A percentile compares a stretch with the other conserved stretches of the same genome.
Evolutionary conservation across 176 grass and related monocot genomes (phyloP).

Genomic region (Neostapfia colusana): DNA sequence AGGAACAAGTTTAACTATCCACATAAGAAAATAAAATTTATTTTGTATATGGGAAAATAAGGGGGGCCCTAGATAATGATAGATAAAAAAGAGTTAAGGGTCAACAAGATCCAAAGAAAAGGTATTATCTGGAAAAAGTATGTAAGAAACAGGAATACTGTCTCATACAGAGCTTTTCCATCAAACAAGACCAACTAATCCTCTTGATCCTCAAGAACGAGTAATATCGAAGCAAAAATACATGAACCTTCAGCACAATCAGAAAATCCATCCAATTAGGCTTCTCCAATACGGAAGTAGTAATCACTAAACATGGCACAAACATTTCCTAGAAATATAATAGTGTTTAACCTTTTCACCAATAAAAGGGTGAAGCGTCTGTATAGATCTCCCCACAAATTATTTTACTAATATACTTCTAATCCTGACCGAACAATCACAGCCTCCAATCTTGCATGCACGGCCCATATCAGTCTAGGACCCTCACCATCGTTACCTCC

Average conservation of each 20-base stretch:
- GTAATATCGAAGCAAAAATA: background rate
- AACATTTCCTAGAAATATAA: background rate
- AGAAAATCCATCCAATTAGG: background rate
- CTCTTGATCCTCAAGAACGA: background rate
- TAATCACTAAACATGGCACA: background rate
- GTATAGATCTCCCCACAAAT: no score
- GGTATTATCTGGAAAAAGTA: background rate
- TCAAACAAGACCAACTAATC: background rate
- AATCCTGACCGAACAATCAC: no score
- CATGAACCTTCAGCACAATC: background rate
- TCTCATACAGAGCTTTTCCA: background rate
- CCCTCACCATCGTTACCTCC: no score
- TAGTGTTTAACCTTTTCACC: background rate
- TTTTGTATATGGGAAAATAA: background rate
- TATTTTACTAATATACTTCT: no score
- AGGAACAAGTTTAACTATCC: conserved; percentile 21
- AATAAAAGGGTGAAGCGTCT: no score
- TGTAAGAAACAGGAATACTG: background rate
- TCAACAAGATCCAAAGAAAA: background rate
- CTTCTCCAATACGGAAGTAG: conserved; percentile 1
- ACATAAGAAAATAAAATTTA: background rate
- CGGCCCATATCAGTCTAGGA: no score
- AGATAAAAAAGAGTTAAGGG: background rate
- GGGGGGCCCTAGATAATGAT: background rate
- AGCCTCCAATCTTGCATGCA: no score